Percentiles rank a stretch among this genome's conserved stretches.
Evolutionary conservation across 2,329 filamentous ascomycete species (phyloP).

Genomic region (Torrubiella hemipterigena): DNA sequence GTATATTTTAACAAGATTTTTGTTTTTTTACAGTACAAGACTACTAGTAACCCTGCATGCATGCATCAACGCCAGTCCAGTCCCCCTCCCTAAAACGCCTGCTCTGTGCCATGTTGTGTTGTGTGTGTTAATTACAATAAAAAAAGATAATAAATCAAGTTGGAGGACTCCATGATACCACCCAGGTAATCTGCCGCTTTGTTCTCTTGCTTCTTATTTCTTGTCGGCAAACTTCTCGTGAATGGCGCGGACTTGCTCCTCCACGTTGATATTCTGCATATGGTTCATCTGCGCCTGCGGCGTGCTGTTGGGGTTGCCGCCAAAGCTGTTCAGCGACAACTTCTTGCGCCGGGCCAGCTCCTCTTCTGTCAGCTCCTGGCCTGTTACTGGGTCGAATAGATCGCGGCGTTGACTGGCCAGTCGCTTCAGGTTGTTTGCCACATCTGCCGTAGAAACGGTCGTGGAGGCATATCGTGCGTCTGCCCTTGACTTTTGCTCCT

Average conservation of each 20-base stretch:
- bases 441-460: conserved; percentile 75
- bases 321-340: conserved; percentile 52
- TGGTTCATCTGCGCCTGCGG: conserved; percentile 40
- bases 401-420: conserved; percentile 80
- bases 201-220: conserved; percentile 17
- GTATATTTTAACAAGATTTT: no score
- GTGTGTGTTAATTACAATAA: no score
- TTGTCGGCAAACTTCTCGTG: conserved; percentile 39
- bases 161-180: no score
- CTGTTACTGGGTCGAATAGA: conserved; percentile 67
- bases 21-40: no score
- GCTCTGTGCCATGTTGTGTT: no score
- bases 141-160: no score
- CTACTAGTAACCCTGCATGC: no score
- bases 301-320: conserved; percentile 51
- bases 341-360: conserved; percentile 65
- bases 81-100: no score
- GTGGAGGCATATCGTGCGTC: conserved; percentile 76
- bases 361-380: conserved; percentile 59
- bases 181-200: no score
- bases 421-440: conserved; percentile 91
- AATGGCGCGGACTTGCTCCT: conserved; percentile 67
- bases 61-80: no score
- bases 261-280: conserved; percentile 62
- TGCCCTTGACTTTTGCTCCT: conserved; percentile 84